Conservation (phyloP, 2,329 filamentous ascomycete genomes). For the Alternaria alternata region DNA sequence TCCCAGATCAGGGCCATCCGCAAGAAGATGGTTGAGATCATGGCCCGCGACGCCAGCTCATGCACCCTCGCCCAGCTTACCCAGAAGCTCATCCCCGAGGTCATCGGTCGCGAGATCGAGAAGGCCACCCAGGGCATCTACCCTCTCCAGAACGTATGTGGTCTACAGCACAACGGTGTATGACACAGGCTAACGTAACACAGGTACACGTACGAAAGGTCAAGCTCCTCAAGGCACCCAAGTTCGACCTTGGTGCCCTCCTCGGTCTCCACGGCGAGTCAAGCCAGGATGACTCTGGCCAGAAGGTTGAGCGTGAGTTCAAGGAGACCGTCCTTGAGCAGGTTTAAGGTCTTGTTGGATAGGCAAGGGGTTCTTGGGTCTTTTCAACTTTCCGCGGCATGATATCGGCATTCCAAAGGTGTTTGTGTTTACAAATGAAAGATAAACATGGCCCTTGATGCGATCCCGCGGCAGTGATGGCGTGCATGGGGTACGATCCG, state of each 20-base stretch:
- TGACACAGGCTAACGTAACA: slow-evolving; percentile 29
- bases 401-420: slow-evolving; percentile 54
- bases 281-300: slow-evolving; percentile 91
- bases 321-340: slow-evolving; percentile 95
- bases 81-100: slow-evolving; percentile 98
- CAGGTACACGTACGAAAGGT: slow-evolving; percentile 99
- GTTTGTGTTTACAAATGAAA: slow-evolving; percentile 54
- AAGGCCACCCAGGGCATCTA: slow-evolving; percentile 99
- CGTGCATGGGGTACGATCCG: slow-evolving; percentile 45
- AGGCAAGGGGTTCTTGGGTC: slow-evolving; percentile 49
- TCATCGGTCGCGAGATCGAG: slow-evolving; percentile 99
- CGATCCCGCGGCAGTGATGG: slow-evolving; percentile 46
- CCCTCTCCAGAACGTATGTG: slow-evolving; percentile 92
- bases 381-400: slow-evolving; percentile 52
- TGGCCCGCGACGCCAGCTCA: slow-evolving; percentile 91
- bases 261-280: slow-evolving; percentile 98
- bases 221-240: slow-evolving; percentile 97
- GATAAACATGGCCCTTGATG: slow-evolving; percentile 50
- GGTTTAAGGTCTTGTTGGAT: slow-evolving; percentile 71
- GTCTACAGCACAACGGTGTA: background rate
- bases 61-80: slow-evolving; percentile 97
- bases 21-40: slow-evolving; percentile 99
- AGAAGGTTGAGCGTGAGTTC: slow-evolving; percentile 98
- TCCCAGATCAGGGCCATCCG: slow-evolving; percentile 98
- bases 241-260: slow-evolving; percentile 97